These are phyloP conservation scores for Coemansia sp. DNA, from an alignment of 192 early-diverging fungal genomes.

Conservation along the genomic window DNA sequence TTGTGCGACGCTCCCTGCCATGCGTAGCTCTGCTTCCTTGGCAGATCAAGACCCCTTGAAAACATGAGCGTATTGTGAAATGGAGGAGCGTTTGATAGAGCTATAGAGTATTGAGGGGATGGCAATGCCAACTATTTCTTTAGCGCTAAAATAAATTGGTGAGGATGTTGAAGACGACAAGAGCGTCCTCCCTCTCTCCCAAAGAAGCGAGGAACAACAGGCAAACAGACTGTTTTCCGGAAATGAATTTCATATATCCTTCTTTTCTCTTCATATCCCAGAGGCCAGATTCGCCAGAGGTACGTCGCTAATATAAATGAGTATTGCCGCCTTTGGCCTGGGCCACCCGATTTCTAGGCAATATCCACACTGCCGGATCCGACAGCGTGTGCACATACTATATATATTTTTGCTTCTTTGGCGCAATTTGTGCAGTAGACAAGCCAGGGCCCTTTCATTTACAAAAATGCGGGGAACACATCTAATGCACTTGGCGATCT, in stretches of 20 bases:
- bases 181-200: background rate
- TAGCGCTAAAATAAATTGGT: background rate
- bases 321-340: background rate
- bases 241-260: background rate
- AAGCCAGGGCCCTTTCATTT: background rate
- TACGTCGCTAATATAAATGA: background rate
- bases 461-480: background rate
- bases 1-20: background rate
- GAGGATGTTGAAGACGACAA: background rate
- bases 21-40: background rate
- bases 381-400: conserved; percentile 1
- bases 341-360: background rate
- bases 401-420: background rate
- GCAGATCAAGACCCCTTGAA: background rate
- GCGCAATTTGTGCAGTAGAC: background rate
- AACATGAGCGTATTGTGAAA: background rate
- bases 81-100: too few species aligned
- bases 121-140: background rate
- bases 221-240: background rate
- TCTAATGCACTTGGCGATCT: too few species aligned
- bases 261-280: background rate
- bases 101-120: background rate
- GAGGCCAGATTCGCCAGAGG: background rate
- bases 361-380: conserved; percentile 1
- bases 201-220: background rate